Evolutionary conservation across 768 basidiomycete genomes (phyloP), one percentile per base, ranked within the genome.

Genomic region (Pleurotus cornucopiae): DNA sequence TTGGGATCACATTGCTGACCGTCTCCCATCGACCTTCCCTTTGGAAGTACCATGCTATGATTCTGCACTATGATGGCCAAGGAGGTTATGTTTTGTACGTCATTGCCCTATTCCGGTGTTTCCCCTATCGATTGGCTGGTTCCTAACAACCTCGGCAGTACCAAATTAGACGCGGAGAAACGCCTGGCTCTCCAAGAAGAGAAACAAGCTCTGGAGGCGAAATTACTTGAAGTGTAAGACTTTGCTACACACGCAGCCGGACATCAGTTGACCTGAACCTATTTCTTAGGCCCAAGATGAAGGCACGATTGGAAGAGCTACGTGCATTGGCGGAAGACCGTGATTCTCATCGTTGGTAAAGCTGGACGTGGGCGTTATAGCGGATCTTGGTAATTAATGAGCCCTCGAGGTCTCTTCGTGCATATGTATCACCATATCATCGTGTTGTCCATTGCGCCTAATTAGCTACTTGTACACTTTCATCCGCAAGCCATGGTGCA

Each of bases 41-140:
- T 59, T 98, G 94, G 93, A 88, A 88, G 67, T 92, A 94, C 66
- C 94, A 96, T 66, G 80, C 86, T 6, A 84, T 88, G 65, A 92
- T 96, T 56, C 71, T 96, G 60, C 91, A 95, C 65, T 94, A 91
- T 65, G 92, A 98, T 63, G 96, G 96, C 5, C 88, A 91, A 69
- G 96, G 96, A 34, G 91, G 91, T 58, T 98, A 98, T 71, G 83
- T 94, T 16, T 99, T 98, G 93, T 94, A 63, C 59, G 91, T 80
- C 6, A 46, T 49, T 51, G 18, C 21, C 30, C 18, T 14, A 23
- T 25, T 5, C 23, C 48, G 21, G 48, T 30, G 26, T 26, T 11
- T 18, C 11, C 16, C 38, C 23, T 48, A 7, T 48, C 37, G 18
- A 49, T 41, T 46, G 39, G 20, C 40, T 26, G 53, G 30, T 37